These are phyloP conservation scores for Solanum appendiculatum DNA, from an alignment of 257 asterid species.

Conservation along the genomic window DNA sequence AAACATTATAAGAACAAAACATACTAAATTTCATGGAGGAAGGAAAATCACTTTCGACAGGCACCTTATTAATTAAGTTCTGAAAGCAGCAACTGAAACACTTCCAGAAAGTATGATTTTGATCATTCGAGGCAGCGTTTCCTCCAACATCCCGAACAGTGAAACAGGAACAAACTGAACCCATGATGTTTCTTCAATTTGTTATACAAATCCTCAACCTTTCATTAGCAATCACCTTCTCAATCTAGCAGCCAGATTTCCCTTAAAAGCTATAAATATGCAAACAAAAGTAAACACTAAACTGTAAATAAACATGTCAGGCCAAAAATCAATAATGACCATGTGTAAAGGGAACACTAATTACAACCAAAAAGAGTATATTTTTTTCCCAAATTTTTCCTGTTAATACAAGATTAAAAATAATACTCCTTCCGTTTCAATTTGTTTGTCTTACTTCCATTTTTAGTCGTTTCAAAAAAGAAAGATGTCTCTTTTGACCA, in stretches of 20 bases:
- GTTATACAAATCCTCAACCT: background rate
- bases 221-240: background rate
- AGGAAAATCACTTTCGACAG: background rate
- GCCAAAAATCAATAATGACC: background rate
- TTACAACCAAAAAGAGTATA: background rate
- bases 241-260: background rate
- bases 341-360: background rate
- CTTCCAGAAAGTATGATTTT: background rate
- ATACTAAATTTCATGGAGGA: background rate
- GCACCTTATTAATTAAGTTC: conserved; percentile 29
- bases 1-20: background rate
- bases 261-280: background rate
- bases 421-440: background rate
- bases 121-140: background rate
- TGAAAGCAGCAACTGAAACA: conserved; percentile 24
- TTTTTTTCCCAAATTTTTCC: background rate
- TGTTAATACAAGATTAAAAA: background rate
- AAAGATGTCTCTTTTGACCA: background rate
- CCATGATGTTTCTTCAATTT: conserved; percentile 27
- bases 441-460: background rate
- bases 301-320: background rate
- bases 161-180: conserved; percentile 35
- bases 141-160: conserved; percentile 7
- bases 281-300: background rate
- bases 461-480: background rate